Conservation (phyloP, 2,329 filamentous ascomycete genomes). For the Talaromyces sp. region DNA sequence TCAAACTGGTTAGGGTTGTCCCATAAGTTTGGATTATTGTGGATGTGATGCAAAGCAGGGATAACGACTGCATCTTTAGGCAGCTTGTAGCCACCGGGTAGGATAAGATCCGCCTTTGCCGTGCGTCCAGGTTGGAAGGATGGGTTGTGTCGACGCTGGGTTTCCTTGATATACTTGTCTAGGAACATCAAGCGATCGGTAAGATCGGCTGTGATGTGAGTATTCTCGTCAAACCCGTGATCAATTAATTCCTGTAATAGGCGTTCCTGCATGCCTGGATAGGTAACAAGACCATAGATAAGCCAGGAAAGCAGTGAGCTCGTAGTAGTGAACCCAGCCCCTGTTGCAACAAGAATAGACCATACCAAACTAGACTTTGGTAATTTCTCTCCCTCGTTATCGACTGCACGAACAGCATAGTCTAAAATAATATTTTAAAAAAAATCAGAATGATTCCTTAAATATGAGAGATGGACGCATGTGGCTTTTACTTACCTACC, state of each 20-base stretch:
- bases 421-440: background rate
- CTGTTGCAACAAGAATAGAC: constrained; percentile 46
- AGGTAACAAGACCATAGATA: constrained; percentile 50
- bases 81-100: constrained; percentile 57
- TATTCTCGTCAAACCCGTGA: constrained; percentile 41
- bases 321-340: constrained; percentile 59
- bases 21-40: constrained; percentile 54
- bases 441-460: constrained; percentile 12
- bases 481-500: constrained; percentile 37
- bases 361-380: background rate
- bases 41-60: constrained; percentile 42
- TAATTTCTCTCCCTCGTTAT: constrained; percentile 6
- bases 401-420: background rate
- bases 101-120: constrained; percentile 51
- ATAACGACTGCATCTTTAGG: constrained; percentile 52
- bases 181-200: constrained; percentile 29
- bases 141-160: constrained; percentile 56
- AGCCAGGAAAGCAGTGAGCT: constrained; percentile 57
- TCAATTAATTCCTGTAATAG: constrained; percentile 57
- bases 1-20: constrained; percentile 56
- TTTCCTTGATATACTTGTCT: constrained; percentile 59
- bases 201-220: constrained; percentile 44
- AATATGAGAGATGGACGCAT: too few relatives aligned
- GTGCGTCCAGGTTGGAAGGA: constrained; percentile 59
- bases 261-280: constrained; percentile 53